These are phyloP conservation scores for Trichoderma sp. DNA, from an alignment of 2,329 filamentous ascomycete genomes.

Conservation along the genomic window DNA sequence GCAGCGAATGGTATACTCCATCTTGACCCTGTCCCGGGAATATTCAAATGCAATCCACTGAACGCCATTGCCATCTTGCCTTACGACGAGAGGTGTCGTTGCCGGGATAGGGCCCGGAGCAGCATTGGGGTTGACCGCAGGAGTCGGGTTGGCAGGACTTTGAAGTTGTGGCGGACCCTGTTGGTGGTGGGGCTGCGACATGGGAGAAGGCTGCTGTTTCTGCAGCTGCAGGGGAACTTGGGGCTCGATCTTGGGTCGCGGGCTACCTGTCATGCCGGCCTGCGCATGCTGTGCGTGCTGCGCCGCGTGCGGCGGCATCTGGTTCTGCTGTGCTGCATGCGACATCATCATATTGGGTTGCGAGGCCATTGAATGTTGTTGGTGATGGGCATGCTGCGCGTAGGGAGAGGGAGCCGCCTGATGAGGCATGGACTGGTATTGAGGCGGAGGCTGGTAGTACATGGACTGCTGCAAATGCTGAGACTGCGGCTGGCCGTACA, in stretches of 20 bases:
- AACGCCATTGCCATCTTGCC: constrained; percentile 93
- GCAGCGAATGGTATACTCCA: constrained; percentile 98
- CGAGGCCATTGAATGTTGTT: constrained; percentile 63
- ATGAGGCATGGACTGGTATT: constrained; percentile 68
- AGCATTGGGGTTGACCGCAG: constrained; percentile 80
- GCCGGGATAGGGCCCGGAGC: constrained; percentile 96
- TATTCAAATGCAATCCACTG: constrained; percentile 99
- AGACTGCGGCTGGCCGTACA: constrained; percentile 79
- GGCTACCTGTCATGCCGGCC: constrained; percentile 62
- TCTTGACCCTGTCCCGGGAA: constrained; percentile 94
- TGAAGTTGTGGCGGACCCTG: constrained; percentile 46
- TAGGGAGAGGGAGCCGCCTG: constrained; percentile 65
- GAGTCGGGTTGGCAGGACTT: constrained; percentile 43
- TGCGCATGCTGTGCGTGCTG: constrained; percentile 59
- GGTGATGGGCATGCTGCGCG: constrained; percentile 58
- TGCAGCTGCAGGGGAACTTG: constrained; percentile 66
- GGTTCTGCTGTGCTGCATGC: constrained; percentile 60
- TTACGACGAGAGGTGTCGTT: constrained; percentile 89
- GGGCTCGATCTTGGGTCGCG: constrained; percentile 65
- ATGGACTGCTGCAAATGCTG: constrained; percentile 81
- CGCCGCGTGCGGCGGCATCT: constrained; percentile 61
- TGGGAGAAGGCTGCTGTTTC: constrained; percentile 52
- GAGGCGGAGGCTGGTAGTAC: constrained; percentile 69
- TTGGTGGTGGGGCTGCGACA: constrained; percentile 45
- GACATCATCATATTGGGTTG: constrained; percentile 71